phyloP scores from a whole-genome alignment of 176 grass and related monocot species.

The Zea luxurians region DNA sequence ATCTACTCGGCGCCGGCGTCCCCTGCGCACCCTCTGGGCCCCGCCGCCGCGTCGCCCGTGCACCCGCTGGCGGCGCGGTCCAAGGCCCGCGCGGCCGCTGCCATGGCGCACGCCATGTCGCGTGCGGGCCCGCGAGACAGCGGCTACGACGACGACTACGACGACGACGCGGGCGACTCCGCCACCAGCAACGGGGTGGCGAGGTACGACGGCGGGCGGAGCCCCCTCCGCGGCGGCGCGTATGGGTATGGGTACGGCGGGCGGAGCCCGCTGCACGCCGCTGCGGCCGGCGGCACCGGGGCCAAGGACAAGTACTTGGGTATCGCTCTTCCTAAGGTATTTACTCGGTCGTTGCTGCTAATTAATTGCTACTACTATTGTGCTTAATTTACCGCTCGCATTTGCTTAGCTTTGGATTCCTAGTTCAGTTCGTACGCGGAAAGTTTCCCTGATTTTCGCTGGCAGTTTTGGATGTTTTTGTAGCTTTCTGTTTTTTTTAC shows the following conservation, averaged over 20 bases:
- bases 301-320: slow-evolving; percentile 50
- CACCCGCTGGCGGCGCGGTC: slow-evolving; percentile 41
- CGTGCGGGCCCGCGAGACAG: slow-evolving; percentile 14
- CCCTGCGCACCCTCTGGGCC: slow-evolving; percentile 52
- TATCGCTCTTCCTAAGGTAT: slow-evolving; percentile 46
- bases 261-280: slow-evolving; percentile 35
- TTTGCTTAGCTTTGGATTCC: neutral
- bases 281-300: neutral
- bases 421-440: neutral
- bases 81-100: slow-evolving; percentile 52
- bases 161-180: neutral
- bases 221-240: slow-evolving; percentile 12
- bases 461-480: neutral
- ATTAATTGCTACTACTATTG: neutral
- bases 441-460: neutral
- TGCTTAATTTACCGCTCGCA: neutral
- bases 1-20: slow-evolving; percentile 75
- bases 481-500: neutral
- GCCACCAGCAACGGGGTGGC: neutral
- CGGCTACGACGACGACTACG: neutral
- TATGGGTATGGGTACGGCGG: slow-evolving; percentile 25
- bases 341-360: neutral
- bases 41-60: slow-evolving; percentile 31
- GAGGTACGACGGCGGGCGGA: slow-evolving; percentile 28
- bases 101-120: slow-evolving; percentile 71